Conservation (phyloP, 2,329 filamentous ascomycete species). For the Aspergillus fructus region DNA sequence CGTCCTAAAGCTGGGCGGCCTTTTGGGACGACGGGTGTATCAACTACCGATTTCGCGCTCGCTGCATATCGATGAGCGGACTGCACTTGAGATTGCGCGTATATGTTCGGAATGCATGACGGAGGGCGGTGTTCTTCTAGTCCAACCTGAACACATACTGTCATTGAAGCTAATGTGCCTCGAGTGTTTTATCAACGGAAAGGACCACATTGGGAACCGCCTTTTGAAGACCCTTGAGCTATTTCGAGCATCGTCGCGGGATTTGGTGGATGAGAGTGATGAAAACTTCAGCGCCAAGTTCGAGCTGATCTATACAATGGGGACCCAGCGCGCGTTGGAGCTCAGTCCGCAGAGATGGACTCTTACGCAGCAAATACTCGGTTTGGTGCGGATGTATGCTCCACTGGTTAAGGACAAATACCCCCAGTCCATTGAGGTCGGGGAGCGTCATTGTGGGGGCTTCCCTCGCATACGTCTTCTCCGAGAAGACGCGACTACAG, state of each 20-base stretch:
- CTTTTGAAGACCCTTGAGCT: slow-evolving; percentile 13
- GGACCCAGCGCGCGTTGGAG: slow-evolving; percentile 52
- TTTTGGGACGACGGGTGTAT: slow-evolving; percentile 46
- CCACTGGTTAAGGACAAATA: slow-evolving; percentile 27
- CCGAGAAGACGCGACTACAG: slow-evolving; percentile 33
- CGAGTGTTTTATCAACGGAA: slow-evolving; percentile 39
- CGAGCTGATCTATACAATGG: slow-evolving; percentile 65
- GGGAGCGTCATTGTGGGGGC: slow-evolving; percentile 27
- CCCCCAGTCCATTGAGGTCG: slow-evolving; percentile 47
- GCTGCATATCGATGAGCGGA: slow-evolving; percentile 31
- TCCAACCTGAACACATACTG: slow-evolving; percentile 64
- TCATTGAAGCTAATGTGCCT: slow-evolving; percentile 64
- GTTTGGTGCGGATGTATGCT: slow-evolving; percentile 40
- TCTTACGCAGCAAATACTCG: slow-evolving; percentile 55
- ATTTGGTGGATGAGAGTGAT: slow-evolving; percentile 66
- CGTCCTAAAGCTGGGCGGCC: slow-evolving; percentile 44
- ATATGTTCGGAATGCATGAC: slow-evolving; percentile 51
- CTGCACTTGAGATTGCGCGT: slow-evolving; percentile 37
- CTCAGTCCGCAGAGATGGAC: slow-evolving; percentile 57
- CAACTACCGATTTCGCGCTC: slow-evolving; percentile 52
- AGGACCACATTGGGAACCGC: slow-evolving; percentile 6
- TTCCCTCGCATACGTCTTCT: slow-evolving; percentile 56
- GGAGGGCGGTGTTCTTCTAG: slow-evolving; percentile 56
- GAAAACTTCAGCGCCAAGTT: slow-evolving; percentile 62
- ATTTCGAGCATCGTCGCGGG: slow-evolving; percentile 37